These are phyloP conservation scores for Skeletonema costatum DNA, from an alignment of 108 stramenopile genomes.

Conservation along the genomic window DNA sequence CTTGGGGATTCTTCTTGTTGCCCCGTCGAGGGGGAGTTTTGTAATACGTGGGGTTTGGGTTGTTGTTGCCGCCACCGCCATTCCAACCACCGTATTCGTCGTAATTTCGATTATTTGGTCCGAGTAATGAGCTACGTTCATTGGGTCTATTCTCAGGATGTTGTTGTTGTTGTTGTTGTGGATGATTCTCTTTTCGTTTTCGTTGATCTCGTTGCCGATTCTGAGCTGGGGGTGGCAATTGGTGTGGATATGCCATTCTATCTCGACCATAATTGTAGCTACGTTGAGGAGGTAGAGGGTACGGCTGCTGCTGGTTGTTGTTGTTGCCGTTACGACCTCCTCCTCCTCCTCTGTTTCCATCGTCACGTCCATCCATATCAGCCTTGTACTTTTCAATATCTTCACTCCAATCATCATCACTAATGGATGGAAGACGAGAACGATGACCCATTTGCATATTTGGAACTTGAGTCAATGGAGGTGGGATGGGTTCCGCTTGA, in stretches of 20 bases:
- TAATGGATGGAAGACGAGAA: constrained; percentile 21
- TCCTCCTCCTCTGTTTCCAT: background rate
- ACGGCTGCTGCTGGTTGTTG: constrained; percentile 13
- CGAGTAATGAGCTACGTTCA: constrained; percentile 53
- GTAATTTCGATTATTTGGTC: constrained; percentile 28
- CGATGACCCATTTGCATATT: constrained; percentile 24
- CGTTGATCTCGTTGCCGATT: constrained; percentile 8
- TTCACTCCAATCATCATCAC: constrained; percentile 40
- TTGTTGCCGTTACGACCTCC: constrained; percentile 2
- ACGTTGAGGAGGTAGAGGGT: constrained; percentile 15
- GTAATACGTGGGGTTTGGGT: background rate
- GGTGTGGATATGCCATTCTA: constrained; percentile 9
- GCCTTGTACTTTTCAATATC: constrained; percentile 10
- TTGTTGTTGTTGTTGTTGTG: constrained; percentile 22
- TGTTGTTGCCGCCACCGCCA: background rate
- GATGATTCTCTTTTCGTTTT: background rate
- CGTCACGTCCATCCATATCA: background rate
- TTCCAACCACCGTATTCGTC: constrained; percentile 5
- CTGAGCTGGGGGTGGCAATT: background rate
- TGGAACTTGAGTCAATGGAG: constrained; percentile 20
- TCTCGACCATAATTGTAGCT: constrained; percentile 8
- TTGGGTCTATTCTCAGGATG: constrained; percentile 1
- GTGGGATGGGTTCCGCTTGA: constrained; percentile 15
- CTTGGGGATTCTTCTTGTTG: background rate
- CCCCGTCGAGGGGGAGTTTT: background rate